Base-by-base conservation (phyloP, 805 yeast species). In the Saturnispora halmiae region DNA sequence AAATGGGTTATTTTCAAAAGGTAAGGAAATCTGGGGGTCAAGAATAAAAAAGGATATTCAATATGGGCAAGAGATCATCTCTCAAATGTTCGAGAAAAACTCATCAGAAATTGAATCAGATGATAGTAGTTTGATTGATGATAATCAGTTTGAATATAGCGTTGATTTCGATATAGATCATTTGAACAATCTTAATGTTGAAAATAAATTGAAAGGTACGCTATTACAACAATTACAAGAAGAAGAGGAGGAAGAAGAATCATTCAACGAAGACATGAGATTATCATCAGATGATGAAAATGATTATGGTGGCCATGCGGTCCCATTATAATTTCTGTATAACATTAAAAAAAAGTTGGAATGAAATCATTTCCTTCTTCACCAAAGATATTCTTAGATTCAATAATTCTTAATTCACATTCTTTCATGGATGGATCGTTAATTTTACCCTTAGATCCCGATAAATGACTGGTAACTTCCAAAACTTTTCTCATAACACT, bases 341-440 rank as follows among this genome's bases (percentile, higher is more conserved):
- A 14, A 35, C 14, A 15, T 22, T 28, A 13, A 40, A 10, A 15
- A 15, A 15, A 18, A 16, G 16, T 16, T 6, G 32, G 34, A 13
- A 21, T 40, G 41, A 35, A 47, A 13, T 21, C 25, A 22, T 18
- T 16, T 9, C 39, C 35, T 24, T 38, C 27, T 11, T 40, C 15
- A 3, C 15, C 21, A 40, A 58, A 63, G 6, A 54, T 39, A 33
- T 73, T 70, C 41, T 72, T 64, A 15, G 82, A 71, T 49, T 79
- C 80, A 6, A 86, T 66, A 14, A 86, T 67, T 33, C 79, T 68
- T 40, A 86, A 65, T 58, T 86, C 96, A 54, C 80, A 78, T 44
- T 73, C 73, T 51, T 76, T 75, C 90, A 86, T 74, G 5, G 67
- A 73, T 2, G 70, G 62, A 40, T 76, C 77, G 3, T 79, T 79